Base-by-base conservation (phyloP, 768 basidiomycete genomes). In the Amanita muscaria region DNA sequence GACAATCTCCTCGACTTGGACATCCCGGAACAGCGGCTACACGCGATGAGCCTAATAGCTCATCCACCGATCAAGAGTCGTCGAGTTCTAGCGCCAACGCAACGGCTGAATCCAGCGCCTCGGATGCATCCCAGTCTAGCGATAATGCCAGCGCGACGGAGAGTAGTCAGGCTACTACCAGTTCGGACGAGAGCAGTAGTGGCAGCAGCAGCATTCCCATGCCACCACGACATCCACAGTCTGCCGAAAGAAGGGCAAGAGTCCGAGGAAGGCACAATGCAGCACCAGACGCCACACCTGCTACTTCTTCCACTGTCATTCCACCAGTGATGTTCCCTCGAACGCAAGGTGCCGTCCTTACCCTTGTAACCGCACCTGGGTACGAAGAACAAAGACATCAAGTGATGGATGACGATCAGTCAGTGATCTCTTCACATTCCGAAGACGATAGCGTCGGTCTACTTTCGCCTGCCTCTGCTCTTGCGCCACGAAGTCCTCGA, bases 81-180 rank as follows among this genome's bases (percentile, higher is more conserved):
- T n/a, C n/a, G n/a, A n/a, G n/a, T n/a, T n/a, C 54, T 29, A 72
- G 31, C 16, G 41, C 18, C n/a, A 31, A 24, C 5, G 18, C 12
- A n/a, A 6, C 64, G 5, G 68, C 58, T 8, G 66, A 57, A 32
- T 75, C 67, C 24, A 56, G 60, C 38, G 51, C 64, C 24, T 65
- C 67, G 12, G 61, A 64, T 5, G 64, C 70, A 19, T 75, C 79
- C 10, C 76, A 74, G 54, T 80, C 78, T 14, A 83, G 80, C 0
- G 77, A 80, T 23, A 81, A 83, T 32, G 25, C 33, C 29, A 19
- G 39, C 29, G 30, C 46, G 25, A 40, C 18, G 5, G 36, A 59
- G 36, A 60, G 59, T 43, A 60, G 56, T 43, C 29, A 32, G 18
- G 49, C 53, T 16, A 47, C 49, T 10, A 49, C 52, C 30, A 55